Base-by-base conservation (phyloP, 2,329 filamentous ascomycete species). In the Bipolaris zeicola region DNA sequence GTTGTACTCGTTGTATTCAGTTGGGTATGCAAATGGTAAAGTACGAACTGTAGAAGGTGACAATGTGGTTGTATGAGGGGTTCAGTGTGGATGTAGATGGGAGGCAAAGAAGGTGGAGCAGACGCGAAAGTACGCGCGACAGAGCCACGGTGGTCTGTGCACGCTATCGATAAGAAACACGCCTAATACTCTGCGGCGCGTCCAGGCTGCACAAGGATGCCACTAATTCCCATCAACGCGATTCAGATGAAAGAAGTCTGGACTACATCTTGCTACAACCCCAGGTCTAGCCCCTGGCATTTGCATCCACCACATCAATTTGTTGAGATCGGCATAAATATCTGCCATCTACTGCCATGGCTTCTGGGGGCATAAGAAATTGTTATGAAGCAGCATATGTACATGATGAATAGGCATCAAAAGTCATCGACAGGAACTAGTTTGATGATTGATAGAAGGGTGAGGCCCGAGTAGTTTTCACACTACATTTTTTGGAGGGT, bases 51-150 rank as follows among this genome's bases (percentile, higher is more conserved):
- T 28, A 28, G 10, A 11, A 50, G 16, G 37, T 47, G 43, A 44
- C 58, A 4, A 31, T 57, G 13, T 42, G 36, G 26, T 47, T 8
- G 55, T 61, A n/a, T 26, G 45, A 38, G 45, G 45, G 45, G 34
- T 48, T 48, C 22, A 10, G 20, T 85, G n/a, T 18, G 28, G 42
- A 33, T 28, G 42, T 11, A 18, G n/a, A 18, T 31, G 24, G 42
- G 42, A 33, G 42, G 42, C 42, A 16, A 33, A 20, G 26, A 16
- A 39, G 28, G 10, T 31, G 28, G 28, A 31, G 22, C n/a, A 13
- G 42, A 20, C 42, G 42, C 42, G 42, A 33, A 6, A 6, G 42
- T 28, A 56, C 49, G 46, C 63, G 62, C 58, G 51, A 43, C 5
- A 24, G 3, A 34, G 31, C 37, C 56, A 52, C 56, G 56, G 44